These are phyloP conservation scores for Monosporascus sp. DNA, from an alignment of 2,329 filamentous ascomycete species.

Conservation along the genomic window DNA sequence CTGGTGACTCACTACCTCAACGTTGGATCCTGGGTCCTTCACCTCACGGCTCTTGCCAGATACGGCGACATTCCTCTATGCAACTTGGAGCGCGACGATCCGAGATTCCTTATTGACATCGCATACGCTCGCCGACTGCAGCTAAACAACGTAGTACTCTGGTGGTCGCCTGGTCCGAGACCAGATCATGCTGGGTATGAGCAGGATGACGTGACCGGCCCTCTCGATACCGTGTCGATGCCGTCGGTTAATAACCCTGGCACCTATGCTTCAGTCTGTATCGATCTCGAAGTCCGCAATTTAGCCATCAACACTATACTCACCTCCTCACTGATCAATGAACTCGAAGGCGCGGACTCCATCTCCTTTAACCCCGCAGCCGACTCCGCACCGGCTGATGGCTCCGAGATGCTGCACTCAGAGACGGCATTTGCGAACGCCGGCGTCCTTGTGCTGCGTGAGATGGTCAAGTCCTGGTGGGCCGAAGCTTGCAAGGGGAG, in stretches of 20 bases:
- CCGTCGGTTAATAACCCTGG: slow-evolving; percentile 89
- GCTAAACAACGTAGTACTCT: slow-evolving; percentile 87
- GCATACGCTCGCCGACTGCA: slow-evolving; percentile 88
- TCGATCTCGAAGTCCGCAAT: slow-evolving; percentile 90
- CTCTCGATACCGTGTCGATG: slow-evolving; percentile 85
- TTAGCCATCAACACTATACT: slow-evolving; percentile 96
- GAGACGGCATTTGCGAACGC: slow-evolving; percentile 92
- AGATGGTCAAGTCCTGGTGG: slow-evolving; percentile 99
- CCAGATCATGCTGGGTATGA: slow-evolving; percentile 97
- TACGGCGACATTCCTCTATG: slow-evolving; percentile 94
- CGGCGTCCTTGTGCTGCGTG: slow-evolving; percentile 81
- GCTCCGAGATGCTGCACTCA: slow-evolving; percentile 67
- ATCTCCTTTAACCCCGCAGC: slow-evolving; percentile 77
- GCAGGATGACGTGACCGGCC: slow-evolving; percentile 78
- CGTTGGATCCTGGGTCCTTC: slow-evolving; percentile 85
- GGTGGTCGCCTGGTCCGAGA: slow-evolving; percentile 85
- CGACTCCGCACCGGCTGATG: slow-evolving; percentile 56
- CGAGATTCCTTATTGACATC: slow-evolving; percentile 90
- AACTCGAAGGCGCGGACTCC: slow-evolving; percentile 84
- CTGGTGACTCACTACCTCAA: slow-evolving; percentile 87
- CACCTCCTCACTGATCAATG: slow-evolving; percentile 93
- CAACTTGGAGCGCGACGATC: slow-evolving; percentile 91
- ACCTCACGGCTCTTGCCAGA: slow-evolving; percentile 79
- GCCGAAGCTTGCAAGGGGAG: slow-evolving; percentile 84
- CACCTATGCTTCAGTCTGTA: slow-evolving; percentile 92